phyloP scores from a whole-genome alignment of 805 yeast species.

The Vanderwaltozyma tropicalis region DNA sequence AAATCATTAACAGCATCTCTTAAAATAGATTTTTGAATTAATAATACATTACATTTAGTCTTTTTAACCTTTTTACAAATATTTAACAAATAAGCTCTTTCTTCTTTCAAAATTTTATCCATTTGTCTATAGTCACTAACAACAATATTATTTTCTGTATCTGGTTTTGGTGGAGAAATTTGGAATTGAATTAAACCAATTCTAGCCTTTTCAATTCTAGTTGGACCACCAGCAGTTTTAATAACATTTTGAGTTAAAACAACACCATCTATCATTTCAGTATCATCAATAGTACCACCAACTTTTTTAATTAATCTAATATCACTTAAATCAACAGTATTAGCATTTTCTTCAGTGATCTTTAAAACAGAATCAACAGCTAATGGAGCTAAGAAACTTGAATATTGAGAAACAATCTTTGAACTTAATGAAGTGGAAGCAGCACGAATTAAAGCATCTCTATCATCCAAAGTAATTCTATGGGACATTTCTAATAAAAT shows the following conservation, averaged over 20 bases:
- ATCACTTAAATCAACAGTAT: conserved; percentile 73
- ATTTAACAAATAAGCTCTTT: conserved; percentile 87
- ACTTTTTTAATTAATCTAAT: conserved; percentile 85
- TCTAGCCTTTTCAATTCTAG: conserved; percentile 85
- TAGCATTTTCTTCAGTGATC: conserved; percentile 51
- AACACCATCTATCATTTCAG: conserved; percentile 86
- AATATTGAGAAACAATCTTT: conserved; percentile 90
- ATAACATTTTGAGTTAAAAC: conserved; percentile 85
- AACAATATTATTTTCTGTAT: conserved; percentile 93
- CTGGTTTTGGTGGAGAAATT: conserved; percentile 93
- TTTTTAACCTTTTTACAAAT: conserved; percentile 94
- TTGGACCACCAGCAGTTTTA: conserved; percentile 90
- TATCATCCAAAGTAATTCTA: conserved; percentile 66
- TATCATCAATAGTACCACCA: conserved; percentile 97
- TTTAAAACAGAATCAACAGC: conserved; percentile 88
- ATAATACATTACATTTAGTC: conserved; percentile 86
- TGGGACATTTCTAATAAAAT: conserved; percentile 77
- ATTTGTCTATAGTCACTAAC: conserved; percentile 97
- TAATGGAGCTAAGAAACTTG: conserved; percentile 77
- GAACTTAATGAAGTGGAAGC: conserved; percentile 91
- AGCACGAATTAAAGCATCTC: conserved; percentile 78
- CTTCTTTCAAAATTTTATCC: conserved; percentile 97
- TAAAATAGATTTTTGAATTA: conserved; percentile 85
- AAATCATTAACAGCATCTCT: conserved; percentile 92
- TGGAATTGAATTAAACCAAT: conserved; percentile 89